phyloP scores from a whole-genome alignment of 23 red algal genomes.

The Chondrus crispus region DNA sequence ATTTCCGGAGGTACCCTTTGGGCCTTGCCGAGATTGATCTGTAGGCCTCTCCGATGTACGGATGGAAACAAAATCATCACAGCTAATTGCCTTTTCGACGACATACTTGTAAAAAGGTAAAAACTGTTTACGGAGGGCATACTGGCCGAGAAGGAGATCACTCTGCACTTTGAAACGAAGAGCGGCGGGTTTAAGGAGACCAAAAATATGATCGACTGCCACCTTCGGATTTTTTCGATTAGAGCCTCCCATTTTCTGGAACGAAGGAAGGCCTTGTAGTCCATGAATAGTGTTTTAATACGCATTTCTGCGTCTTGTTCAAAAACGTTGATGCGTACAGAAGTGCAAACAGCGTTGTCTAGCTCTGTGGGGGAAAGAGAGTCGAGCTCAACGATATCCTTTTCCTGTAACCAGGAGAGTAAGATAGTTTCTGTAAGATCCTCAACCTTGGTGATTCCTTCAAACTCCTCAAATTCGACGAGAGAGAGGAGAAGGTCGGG shows the following conservation, averaged over 20 bases:
- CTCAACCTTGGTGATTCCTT: not conserved
- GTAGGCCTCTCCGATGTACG: no score
- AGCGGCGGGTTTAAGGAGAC: not conserved
- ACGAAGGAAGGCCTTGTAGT: not conserved
- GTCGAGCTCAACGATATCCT: not conserved
- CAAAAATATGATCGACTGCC: not conserved
- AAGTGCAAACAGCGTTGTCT: not conserved
- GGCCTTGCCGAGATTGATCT: no score
- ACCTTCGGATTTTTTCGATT: not conserved
- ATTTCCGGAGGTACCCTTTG: no score
- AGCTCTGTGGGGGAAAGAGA: not conserved
- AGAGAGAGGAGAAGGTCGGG: not conserved
- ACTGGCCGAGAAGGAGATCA: not conserved
- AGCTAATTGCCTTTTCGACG: not conserved
- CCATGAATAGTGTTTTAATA: not conserved
- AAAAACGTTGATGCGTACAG: not conserved
- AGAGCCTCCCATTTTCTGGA: not conserved
- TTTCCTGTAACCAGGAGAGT: not conserved
- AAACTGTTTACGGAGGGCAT: not conserved
- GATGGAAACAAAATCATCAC: not conserved
- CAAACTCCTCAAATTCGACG: not conserved
- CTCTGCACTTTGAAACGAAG: not conserved
- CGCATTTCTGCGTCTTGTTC: not conserved
- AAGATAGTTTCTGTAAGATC: not conserved
- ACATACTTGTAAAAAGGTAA: not conserved